These are phyloP conservation scores for Neurospora cerealis DNA, from an alignment of 495 filamentous ascomycete genomes.

Conservation along the genomic window DNA sequence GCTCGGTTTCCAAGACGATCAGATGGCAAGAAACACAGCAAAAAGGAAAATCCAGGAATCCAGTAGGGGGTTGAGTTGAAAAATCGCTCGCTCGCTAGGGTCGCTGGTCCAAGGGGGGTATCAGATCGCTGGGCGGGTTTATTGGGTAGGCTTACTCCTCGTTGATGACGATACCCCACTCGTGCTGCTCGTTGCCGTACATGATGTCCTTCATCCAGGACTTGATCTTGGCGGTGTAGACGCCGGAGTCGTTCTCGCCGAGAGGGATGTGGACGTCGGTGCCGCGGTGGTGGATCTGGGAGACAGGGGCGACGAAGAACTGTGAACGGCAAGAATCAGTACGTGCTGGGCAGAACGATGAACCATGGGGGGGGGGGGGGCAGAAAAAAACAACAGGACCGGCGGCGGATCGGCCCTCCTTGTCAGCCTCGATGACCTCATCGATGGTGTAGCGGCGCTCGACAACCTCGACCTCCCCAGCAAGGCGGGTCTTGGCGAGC, in stretches of 20 bases:
- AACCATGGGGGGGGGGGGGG: not conserved
- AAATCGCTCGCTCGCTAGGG: not conserved
- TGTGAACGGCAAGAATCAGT: slow-evolving; percentile 16
- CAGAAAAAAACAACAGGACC: slow-evolving; percentile 65
- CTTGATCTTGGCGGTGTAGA: slow-evolving; percentile 62
- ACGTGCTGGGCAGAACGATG: not conserved
- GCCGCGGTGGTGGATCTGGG: slow-evolving; percentile 61
- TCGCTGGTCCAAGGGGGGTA: not conserved
- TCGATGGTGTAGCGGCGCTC: slow-evolving; percentile 72
- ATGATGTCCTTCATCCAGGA: slow-evolving; percentile 73
- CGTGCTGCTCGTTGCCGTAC: slow-evolving; percentile 71
- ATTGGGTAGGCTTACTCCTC: slow-evolving; percentile 30
- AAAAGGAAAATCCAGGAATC: not conserved
- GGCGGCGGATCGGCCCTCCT: slow-evolving; percentile 68
- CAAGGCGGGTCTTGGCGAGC: slow-evolving; percentile 54
- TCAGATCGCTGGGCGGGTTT: not conserved
- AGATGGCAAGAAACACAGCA: not conserved
- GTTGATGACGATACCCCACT: slow-evolving; percentile 69
- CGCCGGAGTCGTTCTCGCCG: slow-evolving; percentile 43
- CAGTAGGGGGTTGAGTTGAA: not conserved
- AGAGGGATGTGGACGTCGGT: slow-evolving; percentile 58
- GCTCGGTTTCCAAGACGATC: not conserved
- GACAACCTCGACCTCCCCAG: slow-evolving; percentile 56
- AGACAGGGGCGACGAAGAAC: slow-evolving; percentile 74
- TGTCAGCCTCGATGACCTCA: slow-evolving; percentile 61